Base-by-base conservation (phyloP, 192 early-diverging fungal genomes). In the Gigaspora rosea region DNA sequence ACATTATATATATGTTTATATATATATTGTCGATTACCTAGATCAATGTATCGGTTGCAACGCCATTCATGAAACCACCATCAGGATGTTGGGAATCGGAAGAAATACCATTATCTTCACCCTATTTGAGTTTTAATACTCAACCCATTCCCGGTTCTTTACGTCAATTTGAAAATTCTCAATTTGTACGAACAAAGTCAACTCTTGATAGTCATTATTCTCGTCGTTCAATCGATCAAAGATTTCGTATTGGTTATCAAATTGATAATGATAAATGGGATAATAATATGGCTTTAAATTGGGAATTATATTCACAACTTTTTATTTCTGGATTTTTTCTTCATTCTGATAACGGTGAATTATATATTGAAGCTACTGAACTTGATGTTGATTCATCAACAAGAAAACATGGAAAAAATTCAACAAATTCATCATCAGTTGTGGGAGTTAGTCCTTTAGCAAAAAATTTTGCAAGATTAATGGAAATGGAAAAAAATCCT, bases 291-390 rank as follows among this genome's bases (percentile, higher is more conserved):
- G 64, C 64, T 0, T 3, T 13, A n/a, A 66, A 47, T 66, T 66
- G 64, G 64, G 64, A 66, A 41, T 7, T 35, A 41, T 66, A 66
- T 48, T 33, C 64, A 66, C 64, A 66, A 66, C 41, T 66, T 66
- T 66, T 66, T 66, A 66, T 66, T 47, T 66, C 64, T 0, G 64
- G 64, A 66, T 66, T 66, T 46, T 66, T 66, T n/a, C 64, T 66
- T 66, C 41, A 48, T 46, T 41, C 41, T 66, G 64, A 66, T 66
- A 66, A 66, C 20, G 33, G 64, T n/a, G 64, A 66, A 46, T 33
- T 66, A 66, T 35, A 47, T 46, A 66, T 66, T 47, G 64, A 66
- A 46, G 64, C 64, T 47, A 66, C 18, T 36, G 64, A 66, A 46
- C 4, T 66, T n/a, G 64, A 66, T 47, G 6, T 36, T 36, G 64